Base-by-base conservation (phyloP, 208 protist species). In the Tetramitus jugosus region DNA sequence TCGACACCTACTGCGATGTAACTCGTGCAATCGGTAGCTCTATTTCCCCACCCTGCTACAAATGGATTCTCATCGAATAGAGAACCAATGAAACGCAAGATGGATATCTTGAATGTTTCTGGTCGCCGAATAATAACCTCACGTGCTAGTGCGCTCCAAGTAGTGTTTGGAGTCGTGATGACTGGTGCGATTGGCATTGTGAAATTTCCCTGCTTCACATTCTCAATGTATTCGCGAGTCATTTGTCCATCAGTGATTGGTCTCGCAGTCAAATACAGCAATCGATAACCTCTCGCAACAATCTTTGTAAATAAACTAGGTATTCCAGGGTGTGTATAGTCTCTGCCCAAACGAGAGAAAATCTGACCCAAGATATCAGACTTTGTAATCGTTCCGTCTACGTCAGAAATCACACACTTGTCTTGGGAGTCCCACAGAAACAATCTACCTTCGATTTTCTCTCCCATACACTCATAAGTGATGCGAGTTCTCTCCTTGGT, bases 341-440 rank as follows among this genome's bases (percentile, higher is more conserved):
- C 93, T 45, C 89, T 84, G 53, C 94, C 94, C 49, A 98, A 60
- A 23, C 90, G 83, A 23, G 93, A 86, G 64, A 96, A 90, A 40
- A 97, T 85, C 82, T 98, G 95, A 2, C 96, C 96, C 79, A 93
- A 87, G 39, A 96, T 69, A 83, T 98, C 96, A 72, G 91, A 94
- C 82, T 94, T 95, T 0, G 97, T 99, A 77, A 99, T 96, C 0
- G 97, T 99, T 61, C 97, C 97, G 84, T 99, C 97, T 31, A 99
- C 89, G 83, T 99, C 97, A 49, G 91, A 96, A 61, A 99, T 92
- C 40, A 99, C 92, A 79, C 98, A 87, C 69, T 94, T 93, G 65
- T 89, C 87, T 7, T 76, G 23, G 1, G 35, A n/a, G 4, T 62
- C 17, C 3, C 3, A 62, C 8, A n/a, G 4, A 31, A 31, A 62